Conservation (phyloP, 2,329 filamentous ascomycete genomes). For the Exophiala xenobiotica region DNA sequence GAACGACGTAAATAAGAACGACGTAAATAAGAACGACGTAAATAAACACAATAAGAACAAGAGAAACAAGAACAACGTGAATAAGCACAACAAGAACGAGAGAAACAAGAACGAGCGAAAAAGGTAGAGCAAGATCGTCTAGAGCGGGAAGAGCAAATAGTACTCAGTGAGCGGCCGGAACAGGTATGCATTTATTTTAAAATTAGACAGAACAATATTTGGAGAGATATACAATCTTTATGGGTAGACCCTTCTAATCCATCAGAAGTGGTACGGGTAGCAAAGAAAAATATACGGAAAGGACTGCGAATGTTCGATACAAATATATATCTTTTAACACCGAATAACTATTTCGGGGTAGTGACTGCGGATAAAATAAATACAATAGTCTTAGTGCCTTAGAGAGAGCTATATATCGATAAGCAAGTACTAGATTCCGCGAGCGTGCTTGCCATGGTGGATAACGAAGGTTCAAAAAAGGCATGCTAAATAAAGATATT, state of each 20-base stretch:
- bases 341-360: constrained; percentile 1
- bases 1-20: not conserved
- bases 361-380: constrained; percentile 2
- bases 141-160: not conserved
- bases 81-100: not conserved
- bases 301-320: constrained; percentile 2
- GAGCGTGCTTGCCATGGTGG: not conserved
- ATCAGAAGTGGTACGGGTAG: not conserved
- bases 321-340: constrained; percentile 1
- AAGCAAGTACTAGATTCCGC: not conserved
- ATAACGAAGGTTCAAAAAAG: not conserved
- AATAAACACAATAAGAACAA: not conserved
- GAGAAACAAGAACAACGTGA: not conserved
- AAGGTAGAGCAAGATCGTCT: not conserved
- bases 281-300: constrained; percentile 5
- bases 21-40: not conserved
- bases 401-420: not conserved
- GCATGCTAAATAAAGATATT: not conserved
- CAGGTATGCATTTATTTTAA: not conserved
- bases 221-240: not conserved
- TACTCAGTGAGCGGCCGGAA: not conserved
- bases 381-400: constrained; percentile 1
- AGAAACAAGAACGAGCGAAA: not conserved
- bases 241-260: not conserved
- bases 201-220: not conserved